Evolutionary conservation across 805 yeast species (phyloP).

Genomic region (Candida dendrica): DNA sequence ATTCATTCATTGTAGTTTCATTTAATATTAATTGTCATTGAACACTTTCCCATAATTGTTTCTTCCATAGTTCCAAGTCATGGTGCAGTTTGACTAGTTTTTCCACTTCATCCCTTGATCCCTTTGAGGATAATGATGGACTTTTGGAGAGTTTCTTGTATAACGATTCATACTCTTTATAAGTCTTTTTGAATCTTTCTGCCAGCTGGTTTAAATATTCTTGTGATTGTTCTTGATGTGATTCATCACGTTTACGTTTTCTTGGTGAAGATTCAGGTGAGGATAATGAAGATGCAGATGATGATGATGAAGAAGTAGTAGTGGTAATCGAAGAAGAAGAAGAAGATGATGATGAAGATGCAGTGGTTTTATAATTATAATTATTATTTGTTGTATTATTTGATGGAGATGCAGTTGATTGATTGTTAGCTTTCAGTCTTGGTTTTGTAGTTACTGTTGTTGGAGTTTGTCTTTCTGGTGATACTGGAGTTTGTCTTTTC

Average conservation of each 20-base stretch:
- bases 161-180: constrained; percentile 42
- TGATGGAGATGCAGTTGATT: too few relatives aligned
- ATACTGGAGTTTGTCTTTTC: not conserved
- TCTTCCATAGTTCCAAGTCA: constrained; percentile 47
- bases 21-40: not conserved
- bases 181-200: constrained; percentile 36
- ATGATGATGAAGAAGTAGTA: not conserved
- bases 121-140: constrained; percentile 13
- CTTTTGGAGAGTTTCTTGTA: constrained; percentile 23
- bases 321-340: too few relatives aligned
- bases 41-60: constrained; percentile 40
- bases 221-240: constrained; percentile 13
- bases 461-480: not conserved
- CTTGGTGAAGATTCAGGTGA: constrained; percentile 18
- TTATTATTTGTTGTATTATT: too few relatives aligned
- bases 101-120: constrained; percentile 18
- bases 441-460: not conserved
- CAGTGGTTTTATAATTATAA: too few relatives aligned
- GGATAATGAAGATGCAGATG: constrained; percentile 1
- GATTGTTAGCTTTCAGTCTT: too few relatives aligned
- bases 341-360: too few relatives aligned
- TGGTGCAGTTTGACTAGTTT: constrained; percentile 44
- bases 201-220: constrained; percentile 39
- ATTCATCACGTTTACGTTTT: constrained; percentile 13
- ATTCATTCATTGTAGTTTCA: too few relatives aligned